Evolutionary conservation across 1,139 yeast species (phyloP), one percentile per base, ranked within the genome.

Genomic region (Komagataea norvegica): DNA sequence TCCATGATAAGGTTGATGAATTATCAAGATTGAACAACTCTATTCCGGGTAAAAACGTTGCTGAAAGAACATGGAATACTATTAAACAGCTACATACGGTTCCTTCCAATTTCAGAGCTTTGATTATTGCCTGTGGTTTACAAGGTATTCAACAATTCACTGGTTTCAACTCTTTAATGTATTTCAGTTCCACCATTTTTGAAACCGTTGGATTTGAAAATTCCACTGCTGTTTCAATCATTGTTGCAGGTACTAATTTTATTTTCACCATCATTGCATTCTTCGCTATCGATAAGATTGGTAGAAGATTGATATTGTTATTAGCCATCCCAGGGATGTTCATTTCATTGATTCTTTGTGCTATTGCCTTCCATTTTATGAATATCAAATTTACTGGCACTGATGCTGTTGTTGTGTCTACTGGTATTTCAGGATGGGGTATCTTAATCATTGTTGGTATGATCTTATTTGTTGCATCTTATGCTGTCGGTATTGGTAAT

Each of bases 71-170:
- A 33, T 70, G 77, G 74, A 74, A 73, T 51, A 75, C 85, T 7
- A 68, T 86, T 46, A 76, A 73, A 50, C 75, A 81, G 47, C 72
- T 88, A 44, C 95, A 87, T 60, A 61, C 68, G 1, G 74, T 74
- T 15, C 93, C 95, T 32, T 79, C 93, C 3, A 88, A 89, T 60
- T 75, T 86, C 46, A 75, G 97, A 54, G 96, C 96, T 8, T 71
- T 89, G 46, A 67, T 88, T 31, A 78, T 89, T 52, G 93, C 91
- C 6, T 88, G 96, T 67, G 95, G 93, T 22, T 67, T 88, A 50
- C 97, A 89, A 64, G 96, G 94, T 45, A 84, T 89, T 56, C 96
- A 89, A 65, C 96, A 89, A 62, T 87, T 88, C 53, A 84, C 95
- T 16, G 96, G 96, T 49, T 89, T 88, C 74, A 89, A 89, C 65